Evolutionary conservation across 2,329 filamentous ascomycete genomes (phyloP).

Genomic region (Ophiostoma sp.): DNA sequence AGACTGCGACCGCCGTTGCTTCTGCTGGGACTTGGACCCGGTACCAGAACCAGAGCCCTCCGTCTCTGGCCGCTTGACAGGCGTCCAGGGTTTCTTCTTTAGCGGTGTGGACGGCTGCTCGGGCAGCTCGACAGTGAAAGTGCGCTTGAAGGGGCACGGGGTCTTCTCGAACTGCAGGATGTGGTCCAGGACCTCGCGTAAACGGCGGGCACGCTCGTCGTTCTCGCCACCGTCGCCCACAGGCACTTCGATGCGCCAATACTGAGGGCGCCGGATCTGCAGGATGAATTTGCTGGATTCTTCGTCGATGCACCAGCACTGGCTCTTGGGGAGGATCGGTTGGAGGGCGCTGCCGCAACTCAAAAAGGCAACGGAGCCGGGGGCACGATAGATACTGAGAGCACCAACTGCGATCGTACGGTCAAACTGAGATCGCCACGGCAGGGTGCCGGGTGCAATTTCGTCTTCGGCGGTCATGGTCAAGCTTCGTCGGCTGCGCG

Average conservation of each 20-base stretch:
- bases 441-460: conserved; percentile 62
- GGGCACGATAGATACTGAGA: conserved; percentile 81
- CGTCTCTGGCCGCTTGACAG: conserved; percentile 41
- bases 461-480: conserved; percentile 36
- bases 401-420: conserved; percentile 77
- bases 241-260: conserved; percentile 88
- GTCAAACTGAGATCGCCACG: conserved; percentile 75
- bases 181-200: conserved; percentile 69
- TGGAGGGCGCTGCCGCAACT: conserved; percentile 82
- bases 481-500: conserved; percentile 26
- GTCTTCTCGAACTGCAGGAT: conserved; percentile 87
- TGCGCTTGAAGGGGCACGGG: conserved; percentile 77
- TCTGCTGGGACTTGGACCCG: conserved; percentile 28
- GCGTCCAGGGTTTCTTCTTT: conserved; percentile 69
- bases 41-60: conserved; percentile 34
- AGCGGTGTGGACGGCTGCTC: conserved; percentile 65
- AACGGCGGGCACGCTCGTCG: conserved; percentile 60
- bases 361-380: conserved; percentile 82
- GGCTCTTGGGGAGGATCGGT: conserved; percentile 83
- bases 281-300: conserved; percentile 80
- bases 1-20: conserved; percentile 9
- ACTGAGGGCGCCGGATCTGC: conserved; percentile 77
- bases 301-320: conserved; percentile 91
- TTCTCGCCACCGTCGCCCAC: conserved; percentile 61
- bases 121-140: conserved; percentile 73